Base-by-base conservation (phyloP, 352 stramenopile genomes). In the Phytopythium helicoides region DNA sequence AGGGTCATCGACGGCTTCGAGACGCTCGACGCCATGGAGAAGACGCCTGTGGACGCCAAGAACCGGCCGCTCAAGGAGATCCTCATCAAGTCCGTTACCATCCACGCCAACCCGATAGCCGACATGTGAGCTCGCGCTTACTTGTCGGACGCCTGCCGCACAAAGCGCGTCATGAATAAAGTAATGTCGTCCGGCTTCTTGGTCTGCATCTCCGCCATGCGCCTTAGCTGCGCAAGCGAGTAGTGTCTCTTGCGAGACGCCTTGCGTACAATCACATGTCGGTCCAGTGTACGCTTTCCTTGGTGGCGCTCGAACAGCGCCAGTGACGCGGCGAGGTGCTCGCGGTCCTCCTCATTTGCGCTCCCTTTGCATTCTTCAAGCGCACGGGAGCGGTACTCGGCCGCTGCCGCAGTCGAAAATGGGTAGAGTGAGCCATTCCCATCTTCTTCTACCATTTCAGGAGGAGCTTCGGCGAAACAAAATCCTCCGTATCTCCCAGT, bases 11-110 rank as follows among this genome's bases (percentile, higher is more conserved):
- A 99, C 64, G 97, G 97, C 23, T 97, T 98, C 63, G 97, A 99
- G 54, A 86, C 94, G n/a, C 68, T 99, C 38, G 96, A 99, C 68
- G 86, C 86, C 33, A 97, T 99, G 60, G 96, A 99, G 74, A 96
- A 97, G 63, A 65, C 95, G 15, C 92, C 92, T 3, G 88, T 98
- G 22, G 86, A 93, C 64, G 75, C 68, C 71, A 98, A 98, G 67
- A 83, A 94, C 68, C 82, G 82, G 3, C 90, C 92, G 26, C 42
- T 92, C 16, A 95, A 89, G 53, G 89, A 97, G 23, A 95, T 98
- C 44, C 53, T 84, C 25, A 82, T 98, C 55, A 76, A 97, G 46
- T 71, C 49, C 31, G 64, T 97, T 54, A 97, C 82, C 19, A 96
- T 98, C 62, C 92, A 97, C 64, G 91, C 92, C 26, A 98, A 98